Evolutionary conservation across 768 basidiomycete genomes (phyloP).

Genomic region (Termitomyces sp.): DNA sequence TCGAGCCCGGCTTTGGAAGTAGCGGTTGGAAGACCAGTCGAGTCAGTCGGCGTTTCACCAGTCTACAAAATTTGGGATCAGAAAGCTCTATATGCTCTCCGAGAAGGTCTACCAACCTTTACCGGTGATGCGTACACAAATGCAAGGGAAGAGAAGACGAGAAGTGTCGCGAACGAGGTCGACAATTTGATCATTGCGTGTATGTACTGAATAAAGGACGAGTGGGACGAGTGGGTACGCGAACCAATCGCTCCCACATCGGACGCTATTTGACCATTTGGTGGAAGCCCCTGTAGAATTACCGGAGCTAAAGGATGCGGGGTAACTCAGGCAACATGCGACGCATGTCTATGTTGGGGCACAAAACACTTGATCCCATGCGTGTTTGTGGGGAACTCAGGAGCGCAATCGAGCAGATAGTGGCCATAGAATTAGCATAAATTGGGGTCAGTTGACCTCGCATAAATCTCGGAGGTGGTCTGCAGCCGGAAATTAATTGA

Average conservation of each 20-base stretch:
- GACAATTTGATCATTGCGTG: slow-evolving; percentile 17
- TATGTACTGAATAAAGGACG: background rate
- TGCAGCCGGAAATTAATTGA: background rate
- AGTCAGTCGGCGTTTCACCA: background rate
- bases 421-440: background rate
- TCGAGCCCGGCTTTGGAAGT: slow-evolving; percentile 25
- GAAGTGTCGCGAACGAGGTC: slow-evolving; percentile 19
- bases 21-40: background rate
- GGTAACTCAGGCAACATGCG: background rate
- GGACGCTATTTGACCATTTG: slow-evolving; percentile 1
- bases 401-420: background rate
- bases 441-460: background rate
- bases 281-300: background rate
- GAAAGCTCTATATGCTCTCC: background rate
- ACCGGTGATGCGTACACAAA: background rate
- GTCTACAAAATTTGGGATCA: background rate
- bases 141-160: slow-evolving; percentile 14
- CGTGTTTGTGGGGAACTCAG: background rate
- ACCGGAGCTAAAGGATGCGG: background rate
- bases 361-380: background rate
- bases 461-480: background rate
- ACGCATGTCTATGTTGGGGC: background rate
- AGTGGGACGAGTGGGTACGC: background rate
- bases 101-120: background rate
- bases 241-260: background rate